These are phyloP conservation scores for Trichoderma pleuroti DNA, from an alignment of 2,329 filamentous ascomycete species.

Conservation along the genomic window DNA sequence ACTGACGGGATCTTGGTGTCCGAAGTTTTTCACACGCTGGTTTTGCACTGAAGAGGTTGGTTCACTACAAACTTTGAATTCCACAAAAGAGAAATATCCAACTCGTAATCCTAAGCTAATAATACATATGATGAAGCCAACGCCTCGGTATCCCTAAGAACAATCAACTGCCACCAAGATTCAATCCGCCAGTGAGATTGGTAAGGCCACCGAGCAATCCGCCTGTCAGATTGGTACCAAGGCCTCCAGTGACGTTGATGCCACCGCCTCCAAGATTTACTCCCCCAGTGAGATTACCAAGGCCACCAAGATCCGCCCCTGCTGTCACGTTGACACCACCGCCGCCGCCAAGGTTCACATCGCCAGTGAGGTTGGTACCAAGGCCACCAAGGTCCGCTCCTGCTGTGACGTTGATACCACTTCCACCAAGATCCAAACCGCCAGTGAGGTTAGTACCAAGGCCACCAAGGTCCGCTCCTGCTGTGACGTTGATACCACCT, in stretches of 20 bases:
- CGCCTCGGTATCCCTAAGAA: background rate
- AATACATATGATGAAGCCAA: background rate
- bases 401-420: background rate
- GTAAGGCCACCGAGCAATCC: background rate
- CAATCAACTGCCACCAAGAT: background rate
- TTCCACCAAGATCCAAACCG: too few species aligned
- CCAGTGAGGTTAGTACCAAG: background rate
- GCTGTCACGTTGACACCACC: background rate
- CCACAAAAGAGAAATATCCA: background rate
- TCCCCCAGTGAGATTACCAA: background rate
- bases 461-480: background rate
- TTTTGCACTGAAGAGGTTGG: background rate
- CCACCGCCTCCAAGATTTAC: background rate
- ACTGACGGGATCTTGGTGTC: background rate
- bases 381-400: background rate
- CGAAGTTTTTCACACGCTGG: background rate
- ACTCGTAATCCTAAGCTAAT: slow-evolving; percentile 13
- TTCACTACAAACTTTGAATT: background rate
- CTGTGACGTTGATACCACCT: background rate
- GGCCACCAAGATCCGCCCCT: background rate
- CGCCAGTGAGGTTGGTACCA: background rate
- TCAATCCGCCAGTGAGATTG: background rate
- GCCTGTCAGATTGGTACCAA: background rate
- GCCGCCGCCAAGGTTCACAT: background rate
- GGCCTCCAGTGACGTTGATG: too few species aligned